Evolutionary conservation across 176 grass and related monocot genomes (phyloP), one percentile per base, ranked within the genome.

Genomic region (Zoysia pacifica): DNA sequence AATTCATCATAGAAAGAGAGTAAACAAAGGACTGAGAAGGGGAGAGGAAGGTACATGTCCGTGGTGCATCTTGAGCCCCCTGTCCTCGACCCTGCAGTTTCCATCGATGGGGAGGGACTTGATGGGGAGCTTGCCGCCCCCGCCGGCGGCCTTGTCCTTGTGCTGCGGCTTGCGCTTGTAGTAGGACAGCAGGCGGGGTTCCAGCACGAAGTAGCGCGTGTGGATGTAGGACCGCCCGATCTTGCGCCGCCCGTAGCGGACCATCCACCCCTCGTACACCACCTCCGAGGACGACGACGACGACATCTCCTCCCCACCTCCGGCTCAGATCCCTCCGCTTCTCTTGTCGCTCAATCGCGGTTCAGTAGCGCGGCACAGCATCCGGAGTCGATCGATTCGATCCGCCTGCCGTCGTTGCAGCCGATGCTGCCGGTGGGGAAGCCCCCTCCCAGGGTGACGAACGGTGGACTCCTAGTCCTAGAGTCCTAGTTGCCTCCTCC

Each of bases 201-300:
- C 96, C 46, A 98, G 88, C 67, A 98, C 90, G 43, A 98, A 98
- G 80, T 94, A 94, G 55, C 96, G 90, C 90, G 81, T 98, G 70
- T 98, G 95, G 73, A 94, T 84, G 72, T 69, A 98, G 43, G 96
- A 93, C 2, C 92, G 83, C 19, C 92, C 95, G 49, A 98, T 94
- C 75, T 94, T 98, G 81, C 90, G 87, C 70, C 96, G 88, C 4
- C 96, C 96, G 63, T 91, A 90, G 54, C 96, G 83, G 39, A 92
- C 92, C 96, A 98, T 98, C 96, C 96, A 98, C 52, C 96, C 95
- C 78, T 98, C 96, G 11, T 98, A 98, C 42, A 94, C 92, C 80
- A 70, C 83, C 41, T 70, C 19, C 3, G 86, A 80, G 20, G 86
- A 84, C 7, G 85, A 87, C 1, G 86, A 78, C 37, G 55, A 79